phyloP scores from a whole-genome alignment of 495 filamentous ascomycete species.

The Hamigera avellanea region DNA sequence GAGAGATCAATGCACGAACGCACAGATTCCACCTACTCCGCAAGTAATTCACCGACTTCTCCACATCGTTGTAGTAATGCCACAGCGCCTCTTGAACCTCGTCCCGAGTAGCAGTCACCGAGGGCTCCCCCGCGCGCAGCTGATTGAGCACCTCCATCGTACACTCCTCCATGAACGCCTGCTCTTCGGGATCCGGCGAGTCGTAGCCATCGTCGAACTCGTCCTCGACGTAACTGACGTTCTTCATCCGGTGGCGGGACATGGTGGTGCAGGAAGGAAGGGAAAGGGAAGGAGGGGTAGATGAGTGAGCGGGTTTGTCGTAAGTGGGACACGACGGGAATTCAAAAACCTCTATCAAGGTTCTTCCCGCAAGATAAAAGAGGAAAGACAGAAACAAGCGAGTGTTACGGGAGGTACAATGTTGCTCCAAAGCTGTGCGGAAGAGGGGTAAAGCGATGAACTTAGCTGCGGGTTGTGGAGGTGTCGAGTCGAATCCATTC shows the following conservation, averaged over 20 bases:
- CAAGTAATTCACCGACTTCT: constrained; percentile 71
- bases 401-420: too few relatives aligned
- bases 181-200: constrained; percentile 32
- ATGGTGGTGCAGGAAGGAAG: constrained; percentile 9
- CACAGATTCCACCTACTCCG: constrained; percentile 37
- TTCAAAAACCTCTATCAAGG: too few relatives aligned
- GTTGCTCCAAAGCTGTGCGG: neutral
- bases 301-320: too few relatives aligned
- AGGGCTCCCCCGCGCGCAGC: constrained; percentile 27
- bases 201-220: constrained; percentile 33
- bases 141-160: constrained; percentile 25
- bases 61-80: constrained; percentile 92
- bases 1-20: neutral
- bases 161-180: constrained; percentile 28
- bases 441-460: too few relatives aligned
- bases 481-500: too few relatives aligned
- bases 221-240: constrained; percentile 33
- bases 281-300: too few relatives aligned
- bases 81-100: constrained; percentile 85
- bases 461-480: too few relatives aligned
- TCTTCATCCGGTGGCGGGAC: constrained; percentile 38
- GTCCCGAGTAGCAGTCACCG: constrained; percentile 29
- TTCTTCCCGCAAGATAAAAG: too few relatives aligned
- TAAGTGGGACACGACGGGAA: too few relatives aligned
- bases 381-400: too few relatives aligned